Evolutionary conservation across 148 eudicot genomes (phyloP), one percentile per base, ranked within the genome.

Genomic region (Chenopodium suecicum): DNA sequence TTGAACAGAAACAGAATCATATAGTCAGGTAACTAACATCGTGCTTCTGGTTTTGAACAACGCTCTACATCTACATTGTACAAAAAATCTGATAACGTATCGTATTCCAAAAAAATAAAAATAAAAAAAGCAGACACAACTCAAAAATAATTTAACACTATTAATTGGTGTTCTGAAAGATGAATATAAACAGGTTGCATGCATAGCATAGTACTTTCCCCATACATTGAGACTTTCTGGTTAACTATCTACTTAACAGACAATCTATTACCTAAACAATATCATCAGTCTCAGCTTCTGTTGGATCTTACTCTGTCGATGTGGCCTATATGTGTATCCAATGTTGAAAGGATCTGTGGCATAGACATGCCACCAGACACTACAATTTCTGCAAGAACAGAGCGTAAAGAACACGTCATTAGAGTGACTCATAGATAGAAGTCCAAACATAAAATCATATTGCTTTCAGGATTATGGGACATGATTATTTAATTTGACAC

Each of bases 361-460:
- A 94, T 94, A 14, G 98, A 94, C 98, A 94, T 94, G 72, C 98
- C 98, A 77, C 98, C 98, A 48, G 98, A 94, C 62, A 94, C 91
- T 48, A 94, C 97, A 75, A 94, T 94, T 85, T 94, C 98, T 94
- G 94, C 91, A 90, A 80, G 44, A 63, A 64, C 68, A 68, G 44
- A 23, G n/a, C 16, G n/a, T 56, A 74, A 17, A 25, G 44, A 14
- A 69, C 20, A 19, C 27, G 4, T 44, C 3, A 25, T 54, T 7
- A 32, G 48, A 8, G 31, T 46, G 54, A 22, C 22, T 23, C 32
- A 16, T 70, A 70, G 56, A 9, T 44, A 11, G 27, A 50, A 48
- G 44, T 41, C 6, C 44, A 41, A 41, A 41, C 44, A 48, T 48
- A 48, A 12, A 1, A 48, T 48, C 52, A 37, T 6, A 37, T 37